Base-by-base conservation (phyloP, 2,329 filamentous ascomycete genomes). In the Trichoderma endophyticum region DNA sequence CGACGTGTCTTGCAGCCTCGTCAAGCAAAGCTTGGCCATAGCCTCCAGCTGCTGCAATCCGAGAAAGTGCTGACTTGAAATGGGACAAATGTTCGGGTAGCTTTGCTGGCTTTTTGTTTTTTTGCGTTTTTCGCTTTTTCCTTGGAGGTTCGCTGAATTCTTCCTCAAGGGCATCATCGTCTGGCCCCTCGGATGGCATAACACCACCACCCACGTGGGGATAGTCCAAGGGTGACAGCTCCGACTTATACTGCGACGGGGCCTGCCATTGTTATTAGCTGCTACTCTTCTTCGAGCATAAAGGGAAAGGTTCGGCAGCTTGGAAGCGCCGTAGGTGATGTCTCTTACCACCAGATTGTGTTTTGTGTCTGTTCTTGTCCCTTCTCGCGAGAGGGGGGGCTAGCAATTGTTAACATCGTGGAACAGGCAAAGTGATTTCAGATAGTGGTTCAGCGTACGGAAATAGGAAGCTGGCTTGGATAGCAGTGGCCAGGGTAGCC, bases 101-200 rank as follows among this genome's bases (percentile, higher is more conserved):
- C 28, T 30, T 7, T 30, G 28, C 28, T 30, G 28, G 9, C 14
- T 12, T 21, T 2, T 48, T 51, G 0, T 21, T 51, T 88, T 9
- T 43, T 0, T n/a, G 15, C 3, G 39, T n/a, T 43, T 43, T 43
- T 6, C 75, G 75, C 28, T 70, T 74, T 14, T 59, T 62, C 12
- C 54, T 51, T 51, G 43, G 43, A 51, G 43, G n/a, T 1, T 51
- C 39, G 39, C 18, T 51, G 1, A 3, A 21, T 3, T 21, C 9
- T 11, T 43, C 39, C 1, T 43, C 39, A 43, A 43, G 7, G 39
- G 39, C 39, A 43, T 43, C 39, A 43, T 43, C 39, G 15, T 43
- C 15, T 43, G 39, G 39, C 39, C 7, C 39, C 39, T 43, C 39
- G 15, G 39, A 43, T 21, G 32, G 26, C 28, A 15, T n/a, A n/a